Percentiles rank a stretch among this genome's conserved stretches.
phyloP scores from a whole-genome alignment of 1,139 yeast species.

The Taiozyma sp. region DNA sequence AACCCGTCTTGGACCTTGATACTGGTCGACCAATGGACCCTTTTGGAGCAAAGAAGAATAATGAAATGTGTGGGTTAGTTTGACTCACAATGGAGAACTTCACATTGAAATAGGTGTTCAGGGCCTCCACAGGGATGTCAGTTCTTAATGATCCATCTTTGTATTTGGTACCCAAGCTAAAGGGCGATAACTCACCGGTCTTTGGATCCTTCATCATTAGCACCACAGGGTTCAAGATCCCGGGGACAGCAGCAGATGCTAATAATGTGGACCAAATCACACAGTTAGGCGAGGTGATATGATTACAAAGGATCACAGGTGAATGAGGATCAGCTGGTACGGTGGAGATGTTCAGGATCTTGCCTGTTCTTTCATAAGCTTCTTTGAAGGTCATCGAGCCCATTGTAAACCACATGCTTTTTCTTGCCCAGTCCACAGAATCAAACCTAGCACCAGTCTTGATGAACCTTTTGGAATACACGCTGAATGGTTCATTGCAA shows the following conservation, averaged over 20 bases:
- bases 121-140: constrained; percentile 64
- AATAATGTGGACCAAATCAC: constrained; percentile 77
- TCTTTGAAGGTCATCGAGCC: constrained; percentile 75
- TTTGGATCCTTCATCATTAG: constrained; percentile 61
- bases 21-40: constrained; percentile 84
- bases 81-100: constrained; percentile 76
- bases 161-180: constrained; percentile 73
- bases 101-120: constrained; percentile 74
- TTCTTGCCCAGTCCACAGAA: constrained; percentile 68
- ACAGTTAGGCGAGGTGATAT: constrained; percentile 74
- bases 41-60: constrained; percentile 74
- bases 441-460: constrained; percentile 78
- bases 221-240: constrained; percentile 78
- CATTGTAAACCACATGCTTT: constrained; percentile 62
- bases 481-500: constrained; percentile 60
- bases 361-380: constrained; percentile 63
- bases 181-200: constrained; percentile 51
- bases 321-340: constrained; percentile 84
- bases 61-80: constrained; percentile 76
- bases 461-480: constrained; percentile 64
- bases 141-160: constrained; percentile 57
- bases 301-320: constrained; percentile 75
- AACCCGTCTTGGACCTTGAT: constrained; percentile 54
- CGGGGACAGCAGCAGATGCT: constrained; percentile 83
- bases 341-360: constrained; percentile 66